A percentile compares a stretch with the other conserved stretches of the same genome.
These are phyloP conservation scores for Clonostachys sp. DNA, from an alignment of 2,329 filamentous ascomycete species.

Conservation along the genomic window DNA sequence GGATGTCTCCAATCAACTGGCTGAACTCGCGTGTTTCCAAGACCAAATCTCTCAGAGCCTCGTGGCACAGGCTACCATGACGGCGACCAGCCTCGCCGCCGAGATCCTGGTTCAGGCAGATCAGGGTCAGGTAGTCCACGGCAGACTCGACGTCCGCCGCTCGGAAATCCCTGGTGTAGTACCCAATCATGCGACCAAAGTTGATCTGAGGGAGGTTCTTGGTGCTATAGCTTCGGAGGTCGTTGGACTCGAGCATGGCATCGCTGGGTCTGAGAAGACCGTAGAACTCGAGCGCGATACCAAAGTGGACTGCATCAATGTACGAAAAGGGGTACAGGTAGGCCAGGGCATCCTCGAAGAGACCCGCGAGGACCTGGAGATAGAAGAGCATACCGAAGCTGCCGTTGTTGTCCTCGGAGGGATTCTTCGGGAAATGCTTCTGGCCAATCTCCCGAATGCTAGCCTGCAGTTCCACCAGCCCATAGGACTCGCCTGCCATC, in stretches of 20 bases:
- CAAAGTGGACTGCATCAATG: conserved; percentile 91
- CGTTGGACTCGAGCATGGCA: conserved; percentile 68
- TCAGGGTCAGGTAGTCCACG: conserved; percentile 86
- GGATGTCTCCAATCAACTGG: conserved; percentile 86
- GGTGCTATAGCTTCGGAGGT: conserved; percentile 62
- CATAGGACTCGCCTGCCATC: conserved; percentile 62
- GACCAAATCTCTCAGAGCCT: conserved; percentile 87
- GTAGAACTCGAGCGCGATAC: conserved; percentile 83
- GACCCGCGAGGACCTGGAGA: conserved; percentile 81
- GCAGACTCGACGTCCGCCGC: conserved; percentile 84
- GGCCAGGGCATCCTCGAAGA: conserved; percentile 90
- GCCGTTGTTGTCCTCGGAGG: conserved; percentile 69
- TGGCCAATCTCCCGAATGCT: conserved; percentile 86
- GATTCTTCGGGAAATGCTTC: conserved; percentile 81
- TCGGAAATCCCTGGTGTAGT: conserved; percentile 95
- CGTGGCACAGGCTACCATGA: conserved; percentile 81
- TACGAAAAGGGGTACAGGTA: conserved; percentile 92
- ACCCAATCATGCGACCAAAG: conserved; percentile 88
- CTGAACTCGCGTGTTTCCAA: conserved; percentile 97
- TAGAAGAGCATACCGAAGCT: conserved; percentile 91
- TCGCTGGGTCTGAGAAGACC: conserved; percentile 84
- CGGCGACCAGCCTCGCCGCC: conserved; percentile 68
- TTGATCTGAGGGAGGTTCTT: conserved; percentile 78
- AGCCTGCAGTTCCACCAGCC: conserved; percentile 64
- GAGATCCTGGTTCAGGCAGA: conserved; percentile 87